Base-by-base conservation (phyloP, 2,329 filamentous ascomycete species). In the Aureobasidium subglaciale region DNA sequence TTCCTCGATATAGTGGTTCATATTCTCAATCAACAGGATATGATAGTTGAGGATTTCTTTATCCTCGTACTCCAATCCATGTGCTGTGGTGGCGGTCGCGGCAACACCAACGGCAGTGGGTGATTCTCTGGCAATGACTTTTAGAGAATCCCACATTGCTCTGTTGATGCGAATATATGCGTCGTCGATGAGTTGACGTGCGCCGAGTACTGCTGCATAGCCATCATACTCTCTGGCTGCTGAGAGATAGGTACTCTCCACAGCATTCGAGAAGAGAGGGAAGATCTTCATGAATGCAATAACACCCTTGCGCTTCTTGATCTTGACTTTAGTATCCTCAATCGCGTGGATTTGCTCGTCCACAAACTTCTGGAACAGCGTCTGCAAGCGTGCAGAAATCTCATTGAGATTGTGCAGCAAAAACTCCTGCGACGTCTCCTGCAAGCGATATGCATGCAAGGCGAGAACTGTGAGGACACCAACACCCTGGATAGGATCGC, bases 11-110 rank as follows among this genome's bases (percentile, higher is more conserved):
- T 95, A 97, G 71, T 96, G 90, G 67, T 96, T 95, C 90, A 96
- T 96, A 70, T 99, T 99, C 71, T 99, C 92, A 63, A 99, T 97
- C 54, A 97, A 79, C 30, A 97, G 79, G 64, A 99, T 96, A 71
- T 97, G 91, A 73, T 95, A 96, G 73, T 97, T 97, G 59, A 99
- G 81, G 5, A 90, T 89, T 70, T 96, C 91, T 73, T 99, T 97
- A 68, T 97, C 93, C 69, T 97, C 93, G 1, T 82, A 80, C 63
- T 88, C 85, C n/a, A 76, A 76, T 16, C 59, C 58, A 72, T 73
- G 48, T 56, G 56, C 43, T 45, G 60, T 18, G 41, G 73, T 68
- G 61, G 76, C 69, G 59, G 75, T 68, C 56, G 68, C 56, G 71
- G 76, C 25, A 75, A 83, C 67, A 78, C 88, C 76, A 69, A 71